Conservation (phyloP, 495 filamentous ascomycete species). For the Penicillium crystallinum region DNA sequence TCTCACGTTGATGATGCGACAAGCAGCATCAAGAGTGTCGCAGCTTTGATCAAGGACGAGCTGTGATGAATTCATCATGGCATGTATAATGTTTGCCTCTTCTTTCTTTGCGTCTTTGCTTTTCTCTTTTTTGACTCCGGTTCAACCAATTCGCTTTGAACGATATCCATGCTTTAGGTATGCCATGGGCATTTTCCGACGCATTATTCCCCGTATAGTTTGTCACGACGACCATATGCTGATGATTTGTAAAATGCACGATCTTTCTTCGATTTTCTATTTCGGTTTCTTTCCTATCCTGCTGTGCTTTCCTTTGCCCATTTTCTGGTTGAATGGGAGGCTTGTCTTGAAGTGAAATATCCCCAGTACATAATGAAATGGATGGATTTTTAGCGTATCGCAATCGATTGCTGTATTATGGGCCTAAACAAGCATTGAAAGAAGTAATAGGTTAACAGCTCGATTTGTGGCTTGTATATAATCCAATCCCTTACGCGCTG, state of each 20-base stretch:
- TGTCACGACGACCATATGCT: constrained; percentile 27
- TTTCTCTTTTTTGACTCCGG: constrained; percentile 3
- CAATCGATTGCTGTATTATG: no score
- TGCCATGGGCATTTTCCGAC: constrained; percentile 13
- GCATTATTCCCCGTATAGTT: constrained; percentile 43
- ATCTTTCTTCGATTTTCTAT: constrained; percentile 12
- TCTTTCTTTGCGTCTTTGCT: constrained; percentile 7
- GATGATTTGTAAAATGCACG: constrained; percentile 23
- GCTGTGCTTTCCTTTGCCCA: background rate
- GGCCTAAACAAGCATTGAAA: no score
- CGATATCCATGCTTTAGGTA: constrained; percentile 8
- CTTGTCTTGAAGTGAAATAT: constrained; percentile 9
- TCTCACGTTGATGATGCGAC: constrained; percentile 45
- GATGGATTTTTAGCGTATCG: background rate
- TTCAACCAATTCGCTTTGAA: constrained; percentile 5
- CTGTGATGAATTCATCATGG: constrained; percentile 34
- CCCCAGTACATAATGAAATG: constrained; percentile 18
- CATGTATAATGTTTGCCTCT: constrained; percentile 10
- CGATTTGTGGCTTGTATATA: no score
- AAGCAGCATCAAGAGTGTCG: constrained; percentile 27
- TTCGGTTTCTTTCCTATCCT: constrained; percentile 3
- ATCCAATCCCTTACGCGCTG: no score
- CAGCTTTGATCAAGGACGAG: constrained; percentile 48
- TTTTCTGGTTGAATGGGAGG: constrained; percentile 1
- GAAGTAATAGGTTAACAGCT: no score